Evolutionary conservation across 2,329 filamentous ascomycete genomes (phyloP).

Genomic region (Fusarium longipes): DNA sequence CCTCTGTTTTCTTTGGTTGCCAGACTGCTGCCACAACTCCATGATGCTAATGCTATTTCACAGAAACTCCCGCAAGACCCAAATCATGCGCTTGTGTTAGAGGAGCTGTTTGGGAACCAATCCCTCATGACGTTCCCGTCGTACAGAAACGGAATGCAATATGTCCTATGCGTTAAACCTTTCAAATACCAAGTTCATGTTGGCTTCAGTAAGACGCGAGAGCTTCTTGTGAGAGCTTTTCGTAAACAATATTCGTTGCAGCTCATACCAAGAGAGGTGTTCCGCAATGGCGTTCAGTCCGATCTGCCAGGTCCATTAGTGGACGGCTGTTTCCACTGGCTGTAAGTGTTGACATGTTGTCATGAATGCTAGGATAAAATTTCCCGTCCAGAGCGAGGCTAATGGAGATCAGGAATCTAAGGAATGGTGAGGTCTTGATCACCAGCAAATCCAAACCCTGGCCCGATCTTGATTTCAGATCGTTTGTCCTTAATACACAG

Average conservation of each 20-base stretch:
- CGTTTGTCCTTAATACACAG: slow-evolving; percentile 28
- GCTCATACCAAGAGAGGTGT: slow-evolving; percentile 36
- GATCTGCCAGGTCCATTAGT: slow-evolving; percentile 65
- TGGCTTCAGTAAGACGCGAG: slow-evolving; percentile 45
- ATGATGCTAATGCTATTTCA: not conserved
- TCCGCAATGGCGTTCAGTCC: slow-evolving; percentile 19
- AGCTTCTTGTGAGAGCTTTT: slow-evolving; percentile 46
- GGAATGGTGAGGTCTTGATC: slow-evolving; percentile 35
- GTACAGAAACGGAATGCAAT: slow-evolving; percentile 63
- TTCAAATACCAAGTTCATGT: slow-evolving; percentile 63
- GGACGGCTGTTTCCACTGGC: slow-evolving; percentile 67
- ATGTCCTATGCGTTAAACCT: slow-evolving; percentile 47
- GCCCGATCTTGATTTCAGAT: slow-evolving; percentile 19
- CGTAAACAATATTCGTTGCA: slow-evolving; percentile 32
- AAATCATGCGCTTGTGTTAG: slow-evolving; percentile 53
- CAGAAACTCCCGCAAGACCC: slow-evolving; percentile 63
- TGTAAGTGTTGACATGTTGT: slow-evolving; percentile 51
- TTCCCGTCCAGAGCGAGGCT: not conserved
- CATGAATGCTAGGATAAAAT: too few relatives aligned
- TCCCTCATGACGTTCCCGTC: slow-evolving; percentile 65
- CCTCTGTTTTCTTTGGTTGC: too few relatives aligned
- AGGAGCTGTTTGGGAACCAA: slow-evolving; percentile 65
- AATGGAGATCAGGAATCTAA: slow-evolving; percentile 28
- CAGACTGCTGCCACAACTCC: too few relatives aligned
- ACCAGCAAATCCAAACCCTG: slow-evolving; percentile 32